phyloP scores from a whole-genome alignment of 805 yeast genomes.

The Metschnikowia colocasiae region DNA sequence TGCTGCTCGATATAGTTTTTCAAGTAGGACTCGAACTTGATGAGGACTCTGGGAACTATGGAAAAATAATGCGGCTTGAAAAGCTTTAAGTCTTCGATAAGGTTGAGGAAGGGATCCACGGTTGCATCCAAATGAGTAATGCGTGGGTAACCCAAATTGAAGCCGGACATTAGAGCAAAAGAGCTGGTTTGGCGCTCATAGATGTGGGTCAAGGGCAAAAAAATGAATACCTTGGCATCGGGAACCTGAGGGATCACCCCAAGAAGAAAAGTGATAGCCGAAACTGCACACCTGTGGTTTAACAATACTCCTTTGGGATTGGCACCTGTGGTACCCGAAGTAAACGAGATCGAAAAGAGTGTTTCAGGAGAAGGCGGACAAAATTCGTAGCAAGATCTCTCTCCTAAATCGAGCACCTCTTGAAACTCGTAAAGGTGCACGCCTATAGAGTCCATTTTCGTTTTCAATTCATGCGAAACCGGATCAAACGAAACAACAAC shows the following conservation, averaged over 20 bases:
- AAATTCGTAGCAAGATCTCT: conserved; percentile 26
- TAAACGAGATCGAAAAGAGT: conserved; percentile 55
- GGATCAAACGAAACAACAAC: conserved; percentile 17
- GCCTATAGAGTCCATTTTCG: neutral
- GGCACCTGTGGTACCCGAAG: conserved; percentile 57
- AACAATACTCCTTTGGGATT: conserved; percentile 69
- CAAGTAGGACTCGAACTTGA: conserved; percentile 48
- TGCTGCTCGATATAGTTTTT: conserved; percentile 28
- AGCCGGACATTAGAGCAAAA: conserved; percentile 22
- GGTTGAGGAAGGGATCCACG: conserved; percentile 8
- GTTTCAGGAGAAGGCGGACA: conserved; percentile 49
- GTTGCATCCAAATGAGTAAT: conserved; percentile 26
- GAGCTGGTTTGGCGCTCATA: conserved; percentile 15
- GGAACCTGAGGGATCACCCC: conserved; percentile 2
- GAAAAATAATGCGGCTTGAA: conserved; percentile 51
- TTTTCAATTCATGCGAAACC: conserved; percentile 1
- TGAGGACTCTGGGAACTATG: conserved; percentile 61
- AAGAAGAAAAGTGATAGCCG: conserved; percentile 7
- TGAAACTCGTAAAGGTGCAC: conserved; percentile 31
- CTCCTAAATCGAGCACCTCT: conserved; percentile 31
- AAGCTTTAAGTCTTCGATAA: conserved; percentile 56
- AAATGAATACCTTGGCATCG: conserved; percentile 11
- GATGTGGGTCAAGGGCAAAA: conserved; percentile 24
- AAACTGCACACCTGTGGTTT: conserved; percentile 8
- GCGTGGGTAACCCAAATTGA: conserved; percentile 27